Percentiles rank a stretch among this genome's conserved stretches.
These are phyloP conservation scores for Cadophora luteo-olivacea DNA, from an alignment of 2,329 filamentous ascomycete genomes.

Conservation along the genomic window DNA sequence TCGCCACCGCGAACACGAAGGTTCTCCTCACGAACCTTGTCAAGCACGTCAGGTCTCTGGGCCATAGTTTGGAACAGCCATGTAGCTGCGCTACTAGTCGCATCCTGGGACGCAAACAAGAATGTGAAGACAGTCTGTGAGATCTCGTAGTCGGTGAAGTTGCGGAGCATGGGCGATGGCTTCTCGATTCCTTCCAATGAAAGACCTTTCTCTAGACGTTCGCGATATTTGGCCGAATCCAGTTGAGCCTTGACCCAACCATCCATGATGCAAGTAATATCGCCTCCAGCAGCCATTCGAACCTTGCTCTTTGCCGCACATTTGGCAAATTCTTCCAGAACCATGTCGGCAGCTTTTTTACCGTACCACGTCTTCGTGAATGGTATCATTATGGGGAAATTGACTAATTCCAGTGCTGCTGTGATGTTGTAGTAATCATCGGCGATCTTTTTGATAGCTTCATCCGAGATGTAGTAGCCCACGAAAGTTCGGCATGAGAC, in stretches of 20 bases:
- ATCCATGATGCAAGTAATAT: conserved; percentile 92
- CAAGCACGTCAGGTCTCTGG: conserved; percentile 89
- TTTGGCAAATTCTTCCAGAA: conserved; percentile 85
- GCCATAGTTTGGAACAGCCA: conserved; percentile 97
- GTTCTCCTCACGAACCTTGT: conserved; percentile 92
- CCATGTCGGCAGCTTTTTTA: conserved; percentile 94
- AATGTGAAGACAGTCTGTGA: conserved; percentile 94
- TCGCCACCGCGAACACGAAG: conserved; percentile 77
- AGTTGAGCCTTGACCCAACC: conserved; percentile 91
- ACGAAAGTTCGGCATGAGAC: conserved; percentile 97
- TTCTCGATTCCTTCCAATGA: conserved; percentile 75
- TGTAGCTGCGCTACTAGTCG: conserved; percentile 89
- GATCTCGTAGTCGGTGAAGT: conserved; percentile 91
- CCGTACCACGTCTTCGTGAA: conserved; percentile 97
- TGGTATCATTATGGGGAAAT: conserved; percentile 95
- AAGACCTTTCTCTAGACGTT: conserved; percentile 76
- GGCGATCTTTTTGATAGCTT: conserved; percentile 90
- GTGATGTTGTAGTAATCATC: conserved; percentile 98
- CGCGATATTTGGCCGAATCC: conserved; percentile 81
- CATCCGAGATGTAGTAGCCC: conserved; percentile 91
- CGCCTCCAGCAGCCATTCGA: conserved; percentile 86
- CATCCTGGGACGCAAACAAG: conserved; percentile 96
- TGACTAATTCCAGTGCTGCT: conserved; percentile 93
- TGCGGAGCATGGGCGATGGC: conserved; percentile 80
- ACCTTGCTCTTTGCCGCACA: conserved; percentile 94